A percentile compares a stretch with the other conserved stretches of the same genome.
These are phyloP conservation scores for Amphibolis antarctica DNA, from an alignment of 106 monocot species.

Conservation along the genomic window DNA sequence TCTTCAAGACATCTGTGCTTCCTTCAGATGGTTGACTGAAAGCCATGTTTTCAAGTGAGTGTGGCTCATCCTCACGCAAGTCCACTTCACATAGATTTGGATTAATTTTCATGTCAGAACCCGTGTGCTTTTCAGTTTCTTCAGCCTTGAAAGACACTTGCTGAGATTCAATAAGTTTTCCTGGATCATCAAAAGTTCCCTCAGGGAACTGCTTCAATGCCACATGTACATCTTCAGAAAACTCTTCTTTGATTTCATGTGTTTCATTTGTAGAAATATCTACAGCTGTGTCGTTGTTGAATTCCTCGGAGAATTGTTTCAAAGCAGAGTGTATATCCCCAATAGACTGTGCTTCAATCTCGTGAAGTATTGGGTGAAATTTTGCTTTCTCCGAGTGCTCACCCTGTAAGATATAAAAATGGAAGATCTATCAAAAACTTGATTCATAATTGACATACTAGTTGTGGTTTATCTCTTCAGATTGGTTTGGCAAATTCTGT, in stretches of 20 bases:
- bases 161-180: background rate
- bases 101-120: background rate
- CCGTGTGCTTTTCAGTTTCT: background rate
- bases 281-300: background rate
- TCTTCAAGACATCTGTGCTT: too few relatives aligned
- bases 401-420: background rate
- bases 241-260: constrained; percentile 16
- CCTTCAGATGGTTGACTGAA: too few relatives aligned
- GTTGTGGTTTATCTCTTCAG: background rate
- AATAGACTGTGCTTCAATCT: background rate
- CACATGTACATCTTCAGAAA: constrained; percentile 16
- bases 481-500: background rate
- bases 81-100: too few relatives aligned
- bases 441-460: background rate
- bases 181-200: background rate
- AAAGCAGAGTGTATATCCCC: background rate
- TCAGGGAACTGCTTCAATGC: constrained; percentile 3
- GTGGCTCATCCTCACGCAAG: too few relatives aligned
- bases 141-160: constrained; percentile 1
- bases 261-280: background rate
- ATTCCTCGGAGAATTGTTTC: background rate
- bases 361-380: background rate
- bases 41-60: too few relatives aligned
- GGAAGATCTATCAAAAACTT: background rate
- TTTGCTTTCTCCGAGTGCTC: background rate